A percentile compares a stretch with the other conserved stretches of the same genome.
Conservation (phyloP, 768 basidiomycete species). For the Boletellus emodensis region DNA sequence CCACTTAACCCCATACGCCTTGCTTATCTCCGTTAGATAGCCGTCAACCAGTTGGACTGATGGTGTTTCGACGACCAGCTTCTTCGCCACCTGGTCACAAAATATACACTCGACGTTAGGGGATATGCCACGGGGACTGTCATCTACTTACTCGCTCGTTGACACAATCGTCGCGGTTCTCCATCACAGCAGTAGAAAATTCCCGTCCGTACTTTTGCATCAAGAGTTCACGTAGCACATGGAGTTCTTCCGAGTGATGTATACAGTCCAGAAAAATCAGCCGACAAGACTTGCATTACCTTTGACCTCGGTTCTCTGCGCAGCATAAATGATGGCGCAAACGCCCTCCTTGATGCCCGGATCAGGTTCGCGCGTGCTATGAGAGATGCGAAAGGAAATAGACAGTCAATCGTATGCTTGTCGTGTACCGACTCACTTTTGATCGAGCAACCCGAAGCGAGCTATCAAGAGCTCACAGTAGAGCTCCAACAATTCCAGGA, state of each 20-base stretch:
- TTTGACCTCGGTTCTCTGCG: slow-evolving; percentile 88
- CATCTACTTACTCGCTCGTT: slow-evolving; percentile 65
- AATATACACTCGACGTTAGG: slow-evolving; percentile 2
- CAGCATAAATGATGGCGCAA: slow-evolving; percentile 84
- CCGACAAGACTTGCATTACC: slow-evolving; percentile 37
- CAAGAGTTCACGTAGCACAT: slow-evolving; percentile 85
- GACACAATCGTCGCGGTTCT: slow-evolving; percentile 78
- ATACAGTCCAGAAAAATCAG: slow-evolving; percentile 2
- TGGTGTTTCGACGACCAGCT: slow-evolving; percentile 69
- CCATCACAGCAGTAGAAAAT: slow-evolving; percentile 80
- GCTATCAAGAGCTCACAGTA: slow-evolving; percentile 94
- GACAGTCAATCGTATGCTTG: slow-evolving; percentile 2
- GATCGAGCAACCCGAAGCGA: slow-evolving; percentile 87
- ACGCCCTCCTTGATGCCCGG: slow-evolving; percentile 84
- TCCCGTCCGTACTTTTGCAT: slow-evolving; percentile 96
- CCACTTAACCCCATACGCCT: slow-evolving; percentile 79
- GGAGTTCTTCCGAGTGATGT: slow-evolving; percentile 57
- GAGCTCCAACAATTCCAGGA: slow-evolving; percentile 88
- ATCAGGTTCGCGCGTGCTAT: slow-evolving; percentile 79
- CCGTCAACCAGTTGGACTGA: slow-evolving; percentile 74
- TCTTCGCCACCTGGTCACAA: slow-evolving; percentile 61
- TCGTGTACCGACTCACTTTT: slow-evolving; percentile 52
- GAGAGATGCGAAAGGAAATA: slow-evolving; percentile 8
- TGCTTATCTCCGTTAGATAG: slow-evolving; percentile 86
- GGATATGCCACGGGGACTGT: background rate